Base-by-base conservation (phyloP, 2,329 filamentous ascomycete genomes). In the Bipolaris cookei region DNA sequence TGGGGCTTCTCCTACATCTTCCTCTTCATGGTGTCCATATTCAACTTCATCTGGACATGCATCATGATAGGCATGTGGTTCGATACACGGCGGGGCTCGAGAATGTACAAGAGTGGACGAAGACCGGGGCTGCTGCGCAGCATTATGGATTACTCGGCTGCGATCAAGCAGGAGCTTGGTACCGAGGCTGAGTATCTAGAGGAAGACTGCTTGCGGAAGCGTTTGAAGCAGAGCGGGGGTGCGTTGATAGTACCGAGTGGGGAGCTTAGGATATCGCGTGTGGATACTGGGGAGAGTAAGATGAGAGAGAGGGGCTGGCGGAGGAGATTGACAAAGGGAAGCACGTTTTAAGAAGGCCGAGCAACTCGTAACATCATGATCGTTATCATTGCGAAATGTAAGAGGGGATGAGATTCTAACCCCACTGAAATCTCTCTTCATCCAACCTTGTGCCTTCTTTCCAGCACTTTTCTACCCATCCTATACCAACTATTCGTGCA, bases 391-490 rank as follows among this genome's bases (percentile, higher is more conserved):
- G 4, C 6, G 32, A 28, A 41, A 32, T 20, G n/a, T 11, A 11
- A 38, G 8, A 11, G 23, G 5, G 21, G 4, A 25, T 18, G 8
- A 1, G 20, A 20, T 10, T 23, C 66, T 61, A 73, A 6, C 71
- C 71, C 73, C 73, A 75, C 30, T 72, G 71, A 44, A 71, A 76
- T 30, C 72, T 64, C 49, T 76, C 75, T 51, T 97, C 94, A 63
- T 96, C 91, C 44, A 97, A 74, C 59, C 90, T 70, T 0, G 92
- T 96, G 62, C 82, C 83, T 73, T 94, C 91, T 56, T 81, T 81
- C 92, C 93, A 97, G 68, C 90, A 91, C 50, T 90, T 87, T 48
- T 88, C 83, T 0, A 97, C 77, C 95, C 95, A 99, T 13, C 81
- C 80, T 8, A 82, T 74, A 0, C 79, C 84, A 2, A 97, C 89